phyloP scores from a whole-genome alignment of 129 eudicot species.

The Saposhnikovia divaricata region DNA sequence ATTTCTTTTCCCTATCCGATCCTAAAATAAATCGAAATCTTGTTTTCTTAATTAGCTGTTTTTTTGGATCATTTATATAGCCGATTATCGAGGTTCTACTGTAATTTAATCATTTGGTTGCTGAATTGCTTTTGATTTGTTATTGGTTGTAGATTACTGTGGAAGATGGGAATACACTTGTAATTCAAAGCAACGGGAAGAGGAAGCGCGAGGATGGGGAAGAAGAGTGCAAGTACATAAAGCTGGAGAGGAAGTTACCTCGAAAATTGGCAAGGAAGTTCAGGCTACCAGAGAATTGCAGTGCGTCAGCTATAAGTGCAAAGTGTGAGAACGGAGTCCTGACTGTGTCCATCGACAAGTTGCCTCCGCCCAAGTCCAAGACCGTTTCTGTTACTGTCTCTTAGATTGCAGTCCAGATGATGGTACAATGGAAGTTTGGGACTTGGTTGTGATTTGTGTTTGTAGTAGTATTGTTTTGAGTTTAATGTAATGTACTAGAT shows the following conservation, averaged over 20 bases:
- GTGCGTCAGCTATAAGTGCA: conserved; percentile 45
- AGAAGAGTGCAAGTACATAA: conserved; percentile 71
- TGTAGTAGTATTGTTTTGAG: background rate
- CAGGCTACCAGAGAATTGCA: conserved; percentile 51
- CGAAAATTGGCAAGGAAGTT: conserved; percentile 58
- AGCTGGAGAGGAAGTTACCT: conserved; percentile 50
- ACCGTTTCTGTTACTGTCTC: conserved; percentile 58
- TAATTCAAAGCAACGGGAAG: conserved; percentile 63
- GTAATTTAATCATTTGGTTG: too few species aligned
- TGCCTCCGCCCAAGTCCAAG: conserved; percentile 65
- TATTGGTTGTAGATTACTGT: conserved; percentile 39
- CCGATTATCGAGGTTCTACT: too few species aligned
- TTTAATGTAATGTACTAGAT: background rate
- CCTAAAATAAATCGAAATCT: background rate
- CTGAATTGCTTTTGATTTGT: background rate
- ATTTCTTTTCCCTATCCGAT: background rate
- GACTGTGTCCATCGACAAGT: conserved; percentile 60
- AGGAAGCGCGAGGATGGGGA: conserved; percentile 63
- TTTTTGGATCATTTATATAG: too few species aligned
- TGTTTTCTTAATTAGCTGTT: too few species aligned
- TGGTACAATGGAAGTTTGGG: background rate
- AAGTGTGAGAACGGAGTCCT: conserved; percentile 71
- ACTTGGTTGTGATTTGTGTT: background rate
- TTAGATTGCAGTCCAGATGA: background rate
- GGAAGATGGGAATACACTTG: conserved; percentile 57